Evolutionary conservation across 805 yeast species (phyloP).

Genomic region (Brettanomyces nanus): DNA sequence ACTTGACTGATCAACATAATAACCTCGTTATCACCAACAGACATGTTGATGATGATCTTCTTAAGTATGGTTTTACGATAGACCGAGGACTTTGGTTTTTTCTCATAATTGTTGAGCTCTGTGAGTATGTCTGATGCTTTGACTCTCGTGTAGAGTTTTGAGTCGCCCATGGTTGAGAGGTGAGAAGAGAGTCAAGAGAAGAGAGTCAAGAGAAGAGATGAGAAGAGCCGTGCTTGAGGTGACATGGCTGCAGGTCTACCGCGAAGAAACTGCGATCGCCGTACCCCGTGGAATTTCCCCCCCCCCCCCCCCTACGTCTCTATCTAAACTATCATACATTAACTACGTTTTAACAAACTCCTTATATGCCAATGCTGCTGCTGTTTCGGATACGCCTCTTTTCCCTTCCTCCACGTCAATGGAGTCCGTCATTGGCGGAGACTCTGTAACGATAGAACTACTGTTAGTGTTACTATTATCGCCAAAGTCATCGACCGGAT

Average conservation of each 20-base stretch:
- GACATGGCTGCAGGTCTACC: not conserved
- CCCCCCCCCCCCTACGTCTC: too few relatives aligned
- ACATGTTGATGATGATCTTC: constrained; percentile 74
- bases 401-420: too few relatives aligned
- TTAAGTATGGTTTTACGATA: constrained; percentile 47
- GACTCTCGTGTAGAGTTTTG: constrained; percentile 19
- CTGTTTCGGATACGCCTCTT: too few relatives aligned
- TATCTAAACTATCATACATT: too few relatives aligned
- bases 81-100: constrained; percentile 29
- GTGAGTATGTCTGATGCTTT: constrained; percentile 24
- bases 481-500: constrained; percentile 26
- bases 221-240: not conserved
- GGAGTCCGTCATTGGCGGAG: not conserved
- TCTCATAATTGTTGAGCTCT: constrained; percentile 28
- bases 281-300: too few relatives aligned
- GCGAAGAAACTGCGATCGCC: not conserved
- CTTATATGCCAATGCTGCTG: too few relatives aligned
- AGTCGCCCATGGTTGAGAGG: constrained; percentile 17
- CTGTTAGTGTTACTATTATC: constrained; percentile 6
- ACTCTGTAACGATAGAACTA: not conserved
- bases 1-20: constrained; percentile 58
- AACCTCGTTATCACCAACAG: constrained; percentile 77
- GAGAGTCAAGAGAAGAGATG: not conserved
- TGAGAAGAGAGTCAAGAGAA: not conserved
- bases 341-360: too few relatives aligned